Percentiles rank a stretch among this genome's conserved stretches.
These are phyloP conservation scores for Paragyromitra xinjiangensis DNA, from an alignment of 495 filamentous ascomycete genomes.

Conservation along the genomic window DNA sequence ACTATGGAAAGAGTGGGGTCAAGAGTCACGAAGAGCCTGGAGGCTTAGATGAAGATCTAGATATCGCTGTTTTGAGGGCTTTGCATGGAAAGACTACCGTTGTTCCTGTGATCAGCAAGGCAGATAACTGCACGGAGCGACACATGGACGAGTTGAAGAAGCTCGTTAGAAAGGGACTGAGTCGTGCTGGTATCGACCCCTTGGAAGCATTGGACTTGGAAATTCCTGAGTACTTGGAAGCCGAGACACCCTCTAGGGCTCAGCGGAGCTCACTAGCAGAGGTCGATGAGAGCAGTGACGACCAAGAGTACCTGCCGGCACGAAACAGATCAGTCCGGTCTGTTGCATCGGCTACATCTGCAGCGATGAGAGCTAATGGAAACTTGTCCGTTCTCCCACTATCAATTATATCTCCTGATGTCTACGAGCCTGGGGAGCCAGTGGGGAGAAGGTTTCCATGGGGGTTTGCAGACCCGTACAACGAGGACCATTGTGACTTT, in stretches of 20 bases:
- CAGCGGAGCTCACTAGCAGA: conserved; percentile 54
- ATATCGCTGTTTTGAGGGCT: conserved; percentile 86
- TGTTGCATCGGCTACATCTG: conserved; percentile 47
- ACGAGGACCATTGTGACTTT: conserved; percentile 93
- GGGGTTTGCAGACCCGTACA: conserved; percentile 94
- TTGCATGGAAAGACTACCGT: conserved; percentile 95
- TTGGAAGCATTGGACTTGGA: conserved; percentile 85
- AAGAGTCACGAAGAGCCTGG: conserved; percentile 66
- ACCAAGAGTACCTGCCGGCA: conserved; percentile 62
- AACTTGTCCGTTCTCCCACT: conserved; percentile 74
- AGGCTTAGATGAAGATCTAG: conserved; percentile 85
- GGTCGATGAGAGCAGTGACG: conserved; percentile 56
- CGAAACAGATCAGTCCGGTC: conserved; percentile 60
- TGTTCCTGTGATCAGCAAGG: conserved; percentile 95
- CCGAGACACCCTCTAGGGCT: conserved; percentile 61
- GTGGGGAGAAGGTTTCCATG: conserved; percentile 90
- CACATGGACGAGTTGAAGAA: conserved; percentile 95
- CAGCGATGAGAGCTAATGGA: conserved; percentile 50
- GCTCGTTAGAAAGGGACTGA: conserved; percentile 86
- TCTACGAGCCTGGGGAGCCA: conserved; percentile 76
- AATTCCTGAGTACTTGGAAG: conserved; percentile 72
- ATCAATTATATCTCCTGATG: conserved; percentile 92
- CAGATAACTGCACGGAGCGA: conserved; percentile 89
- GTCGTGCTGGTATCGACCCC: conserved; percentile 85
- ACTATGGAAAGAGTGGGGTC: conserved; percentile 52